Base-by-base conservation (phyloP, 495 filamentous ascomycete species). In the Halenospora varia region DNA sequence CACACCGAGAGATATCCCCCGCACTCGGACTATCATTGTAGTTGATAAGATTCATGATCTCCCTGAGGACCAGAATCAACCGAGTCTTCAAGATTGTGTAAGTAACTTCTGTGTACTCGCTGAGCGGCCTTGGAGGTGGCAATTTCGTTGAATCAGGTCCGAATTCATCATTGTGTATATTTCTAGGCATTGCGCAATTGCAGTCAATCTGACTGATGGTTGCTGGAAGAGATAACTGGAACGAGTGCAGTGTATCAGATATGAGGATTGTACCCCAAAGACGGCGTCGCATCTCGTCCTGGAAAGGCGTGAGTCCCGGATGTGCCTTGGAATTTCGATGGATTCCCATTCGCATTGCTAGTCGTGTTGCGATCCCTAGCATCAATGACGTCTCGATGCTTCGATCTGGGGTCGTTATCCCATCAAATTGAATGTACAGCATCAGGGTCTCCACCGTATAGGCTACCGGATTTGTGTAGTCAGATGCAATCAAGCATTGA, bases 261-360 rank as follows among this genome's bases (percentile, higher is more conserved):
- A 1, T n/a, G 24, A 15, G 10, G 20, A 54, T 23, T 42, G 2
- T 15, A 41, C 29, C 51, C 51, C 51, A 54, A 25, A 54, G 3
- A 10, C 51, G 51, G 9, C 51, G 25, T 18, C 51, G 17, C 18
- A 54, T 44, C 25, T 54, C 51, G 10, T 39, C 35, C 44, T 25
- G 29, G 25, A 54, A 54, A 2, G 51, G 29, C 19, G 26, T 44
- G 26, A 54, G 10, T 8, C 23, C 17, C 8, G 26, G 29, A 54
- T 44, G 40, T 4, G 29, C 63, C 47, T 68, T 74, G 4, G 81
- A 74, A 53, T 84, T 79, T 18, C 81, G 73, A 54, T 84, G 81
- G 45, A 81, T 83, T 0, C 80, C 80, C 55, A 80, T 74, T 55
- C 76, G 66, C 79, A 82, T 78, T 3, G 81, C 77, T 10, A 75